Evolutionary conservation across 176 grass and related monocot genomes (phyloP), one percentile per base, ranked within the genome.

Genomic region (Zea mays): DNA sequence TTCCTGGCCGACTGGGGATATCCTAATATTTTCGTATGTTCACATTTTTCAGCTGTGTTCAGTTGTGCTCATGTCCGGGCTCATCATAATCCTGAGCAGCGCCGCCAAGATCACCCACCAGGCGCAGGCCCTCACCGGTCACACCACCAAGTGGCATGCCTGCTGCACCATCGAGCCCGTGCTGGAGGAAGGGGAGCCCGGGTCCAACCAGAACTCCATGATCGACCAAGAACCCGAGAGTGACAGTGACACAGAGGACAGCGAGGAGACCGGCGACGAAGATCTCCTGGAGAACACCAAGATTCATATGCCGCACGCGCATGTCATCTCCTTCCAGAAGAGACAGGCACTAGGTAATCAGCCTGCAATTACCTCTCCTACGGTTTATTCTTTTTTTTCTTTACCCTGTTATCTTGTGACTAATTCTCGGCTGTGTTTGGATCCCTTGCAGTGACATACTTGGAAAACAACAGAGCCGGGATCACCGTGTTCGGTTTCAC

Each of bases 401-500:
- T 2, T 33, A 10, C 6, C 9, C 10, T 36, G 11, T 2, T 64
- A 55, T 15, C 27, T 1, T 4, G 16, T n/a, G n/a, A 34, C 21
- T 61, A 14, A 52, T 67, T 17, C 15, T 51, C 64, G 35, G 35
- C 16, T 4, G 33, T 7, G 36, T 58, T 50, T 39, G 34, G 47
- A 16, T 6, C n/a, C 0, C 64, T 55, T 67, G 61, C 91, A 98
- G 92, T 98, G 82, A 98, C 91, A 0, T 98, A 98, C 76, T 75
- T 94, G 87, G 96, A 98, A 83, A 94, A 98, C 88, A 98, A 98
- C 79, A 94, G 73, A 69, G 91, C 92, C 8, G 89, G 96, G 16
- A 94, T 98, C 75, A 94, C 96, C 7, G 92, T 98, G 62, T 98
- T 92, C 51, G 92, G 95, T 15, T 98, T 98, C 91, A 92, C 89